Evolutionary conservation across 2,329 filamentous ascomycete species (phyloP).

Genomic region (Didymella segeticola): DNA sequence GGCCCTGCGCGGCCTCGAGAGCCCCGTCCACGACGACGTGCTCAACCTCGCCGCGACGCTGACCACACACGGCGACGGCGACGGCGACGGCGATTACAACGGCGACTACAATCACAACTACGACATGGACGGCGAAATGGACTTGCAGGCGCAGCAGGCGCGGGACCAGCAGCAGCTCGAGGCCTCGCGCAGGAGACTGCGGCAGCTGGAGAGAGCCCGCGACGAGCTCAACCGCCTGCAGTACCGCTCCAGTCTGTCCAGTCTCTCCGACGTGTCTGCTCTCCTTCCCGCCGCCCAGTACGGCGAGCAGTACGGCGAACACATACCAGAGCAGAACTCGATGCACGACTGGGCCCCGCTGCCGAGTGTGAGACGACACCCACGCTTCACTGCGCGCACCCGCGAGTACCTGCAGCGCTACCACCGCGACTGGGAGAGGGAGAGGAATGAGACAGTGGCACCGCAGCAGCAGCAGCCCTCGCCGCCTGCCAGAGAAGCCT

Average conservation of each 20-base stretch:
- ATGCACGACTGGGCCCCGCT: conserved; percentile 67
- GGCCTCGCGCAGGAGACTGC: conserved; percentile 33
- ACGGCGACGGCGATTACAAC: conserved; percentile 39
- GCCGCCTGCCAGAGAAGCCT: not conserved
- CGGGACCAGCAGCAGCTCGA: conserved; percentile 32
- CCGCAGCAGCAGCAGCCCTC: not conserved
- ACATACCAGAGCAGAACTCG: conserved; percentile 60
- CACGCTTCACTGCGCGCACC: conserved; percentile 48
- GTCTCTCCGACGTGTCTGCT: too few species aligned
- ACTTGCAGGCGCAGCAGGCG: conserved; percentile 30
- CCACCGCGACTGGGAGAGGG: conserved; percentile 45
- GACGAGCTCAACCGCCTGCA: conserved; percentile 50
- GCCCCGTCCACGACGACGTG: conserved; percentile 50
- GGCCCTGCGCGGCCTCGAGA: conserved; percentile 55
- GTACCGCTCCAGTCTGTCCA: too few species aligned
- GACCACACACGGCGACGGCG: conserved; percentile 54
- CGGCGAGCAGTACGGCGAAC: conserved; percentile 56
- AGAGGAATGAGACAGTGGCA: not conserved
- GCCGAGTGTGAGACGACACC: conserved; percentile 48
- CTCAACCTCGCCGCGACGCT: conserved; percentile 59
- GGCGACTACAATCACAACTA: too few species aligned
- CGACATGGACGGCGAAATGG: conserved; percentile 39
- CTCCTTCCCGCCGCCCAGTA: conserved; percentile 3
- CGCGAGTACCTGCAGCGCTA: conserved; percentile 50
- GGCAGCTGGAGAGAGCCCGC: conserved; percentile 26